Base-by-base conservation (phyloP, 1,139 yeast genomes). In the Hyphopichia fennica region DNA sequence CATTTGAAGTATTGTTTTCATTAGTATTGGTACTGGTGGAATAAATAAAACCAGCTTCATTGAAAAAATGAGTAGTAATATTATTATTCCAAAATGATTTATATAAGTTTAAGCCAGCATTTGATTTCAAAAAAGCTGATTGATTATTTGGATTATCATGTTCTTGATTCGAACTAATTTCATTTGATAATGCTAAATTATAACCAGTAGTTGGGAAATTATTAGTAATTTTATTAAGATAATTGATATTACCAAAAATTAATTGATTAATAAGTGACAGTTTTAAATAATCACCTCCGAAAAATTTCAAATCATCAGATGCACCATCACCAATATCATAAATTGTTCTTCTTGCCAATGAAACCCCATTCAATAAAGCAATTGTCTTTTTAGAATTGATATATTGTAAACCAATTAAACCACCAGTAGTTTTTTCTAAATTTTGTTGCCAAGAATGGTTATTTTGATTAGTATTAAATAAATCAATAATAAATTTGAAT, bases 331-430 rank as follows among this genome's bases (percentile, higher is more conserved):
- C 71, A 15, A 76, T 61, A 46, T 74, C 70, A 41, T 66, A 62
- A 25, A 77, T 58, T 7, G 67, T 62, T 46, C 81, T 64, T 47
- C 66, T 73, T n/a, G 63, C 52, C 34, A 77, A 54, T 17, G 71
- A 60, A 27, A 77, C 54, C 6, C 82, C 84, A 16, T 69, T 56
- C 39, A 66, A 59, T 11, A 60, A 34, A 17, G 50, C 47, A 16
- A 68, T 50, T 13, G 52, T 46, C 14, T 49, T 51, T 23, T 41
- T 39, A 11, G 48, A 48, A 39, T 44, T 48, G 34, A 45, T 39
- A 49, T 65, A 69, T 44, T 62, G 63, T 38, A 79, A 58, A 5
- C 84, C 84, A 38, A 77, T 57, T 25, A 64, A 52, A 3, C 80
- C 79, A 3, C 75, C 73, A 28, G 63, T 52, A 23, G 64, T 46